Evolutionary conservation across 106 monocot species (phyloP).

Genomic region (Phalaenopsis equestris): DNA sequence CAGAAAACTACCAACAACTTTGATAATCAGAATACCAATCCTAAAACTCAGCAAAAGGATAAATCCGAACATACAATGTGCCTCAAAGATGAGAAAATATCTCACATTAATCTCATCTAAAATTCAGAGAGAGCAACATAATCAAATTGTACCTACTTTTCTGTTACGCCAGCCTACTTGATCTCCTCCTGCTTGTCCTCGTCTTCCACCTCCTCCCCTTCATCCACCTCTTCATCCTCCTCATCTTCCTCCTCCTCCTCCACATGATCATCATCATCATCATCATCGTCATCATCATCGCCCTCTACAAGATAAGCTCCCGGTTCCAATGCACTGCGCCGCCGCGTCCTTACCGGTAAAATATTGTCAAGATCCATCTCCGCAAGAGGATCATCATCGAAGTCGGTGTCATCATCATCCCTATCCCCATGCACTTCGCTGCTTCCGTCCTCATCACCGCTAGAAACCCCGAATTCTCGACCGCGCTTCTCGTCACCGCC

Average conservation of each 20-base stretch:
- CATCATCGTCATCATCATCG: constrained; percentile 26
- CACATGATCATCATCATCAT: background rate
- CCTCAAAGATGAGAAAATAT: background rate
- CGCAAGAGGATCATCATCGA: constrained; percentile 42
- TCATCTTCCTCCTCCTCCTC: constrained; percentile 27
- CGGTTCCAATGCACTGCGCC: constrained; percentile 22
- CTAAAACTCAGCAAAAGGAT: background rate
- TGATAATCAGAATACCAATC: background rate
- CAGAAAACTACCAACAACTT: background rate
- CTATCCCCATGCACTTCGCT: constrained; percentile 6
- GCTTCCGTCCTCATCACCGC: background rate
- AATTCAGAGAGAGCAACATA: background rate
- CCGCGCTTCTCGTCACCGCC: background rate
- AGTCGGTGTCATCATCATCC: constrained; percentile 21
- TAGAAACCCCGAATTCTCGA: background rate
- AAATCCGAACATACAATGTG: background rate
- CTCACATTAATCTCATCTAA: constrained; percentile 1
- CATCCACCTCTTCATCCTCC: constrained; percentile 13
- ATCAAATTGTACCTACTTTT: background rate
- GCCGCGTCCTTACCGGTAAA: constrained; percentile 48
- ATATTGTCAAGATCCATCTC: constrained; percentile 70
- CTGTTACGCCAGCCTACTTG: background rate
- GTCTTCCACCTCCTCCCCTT: constrained; percentile 10
- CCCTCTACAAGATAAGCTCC: constrained; percentile 39
- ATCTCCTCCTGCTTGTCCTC: constrained; percentile 2